phyloP scores from a whole-genome alignment of 208 protist genomes.

The Leishmania mexicana region DNA sequence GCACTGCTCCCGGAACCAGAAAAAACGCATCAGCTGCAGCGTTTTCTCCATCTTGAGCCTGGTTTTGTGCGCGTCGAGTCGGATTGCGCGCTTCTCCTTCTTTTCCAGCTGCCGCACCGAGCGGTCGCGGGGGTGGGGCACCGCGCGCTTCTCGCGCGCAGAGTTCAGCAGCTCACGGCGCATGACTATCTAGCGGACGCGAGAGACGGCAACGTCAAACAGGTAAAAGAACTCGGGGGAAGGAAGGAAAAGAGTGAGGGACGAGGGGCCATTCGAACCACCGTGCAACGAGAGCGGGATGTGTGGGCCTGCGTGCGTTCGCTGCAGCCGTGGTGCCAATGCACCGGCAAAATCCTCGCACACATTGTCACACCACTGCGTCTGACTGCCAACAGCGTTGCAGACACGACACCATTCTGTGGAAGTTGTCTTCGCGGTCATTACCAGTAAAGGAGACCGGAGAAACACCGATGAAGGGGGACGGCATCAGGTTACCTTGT shows the following conservation, averaged over 20 bases:
- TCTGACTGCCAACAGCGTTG: background rate
- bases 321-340: background rate
- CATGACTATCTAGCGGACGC: conserved; percentile 13
- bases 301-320: background rate
- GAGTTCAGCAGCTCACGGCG: conserved; percentile 29
- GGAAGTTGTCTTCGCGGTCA: background rate
- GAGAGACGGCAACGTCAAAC: background rate
- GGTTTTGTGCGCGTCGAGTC: conserved; percentile 41
- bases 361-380: background rate
- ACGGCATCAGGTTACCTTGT: too few species aligned
- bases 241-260: conserved; percentile 7
- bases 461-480: background rate
- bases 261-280: background rate
- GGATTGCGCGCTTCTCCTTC: conserved; percentile 44
- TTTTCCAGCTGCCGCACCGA: conserved; percentile 77
- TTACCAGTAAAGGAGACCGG: background rate
- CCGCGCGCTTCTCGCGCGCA: conserved; percentile 33
- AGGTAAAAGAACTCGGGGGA: background rate
- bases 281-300: background rate
- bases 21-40: conserved; percentile 55
- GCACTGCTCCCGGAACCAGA: conserved; percentile 84
- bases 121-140: conserved; percentile 70
- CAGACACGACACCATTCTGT: background rate
- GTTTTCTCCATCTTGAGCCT: conserved; percentile 38
- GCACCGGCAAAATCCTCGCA: background rate